These are phyloP conservation scores for Nakazawaea holstii DNA, from an alignment of 805 yeast species.

Conservation along the genomic window DNA sequence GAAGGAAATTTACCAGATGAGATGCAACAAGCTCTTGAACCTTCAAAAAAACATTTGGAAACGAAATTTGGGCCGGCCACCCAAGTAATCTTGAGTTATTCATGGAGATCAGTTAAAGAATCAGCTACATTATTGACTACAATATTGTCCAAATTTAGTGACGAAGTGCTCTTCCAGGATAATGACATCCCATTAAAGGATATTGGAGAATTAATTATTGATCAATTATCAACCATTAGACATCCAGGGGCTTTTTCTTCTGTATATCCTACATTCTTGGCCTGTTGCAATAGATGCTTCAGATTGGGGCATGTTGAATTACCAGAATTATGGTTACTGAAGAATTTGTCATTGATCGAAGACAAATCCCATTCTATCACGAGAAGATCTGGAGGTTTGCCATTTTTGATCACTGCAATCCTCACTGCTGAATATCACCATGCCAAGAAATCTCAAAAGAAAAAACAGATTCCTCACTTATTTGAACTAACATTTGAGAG, in stretches of 20 bases:
- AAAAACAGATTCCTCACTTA: conserved; percentile 23
- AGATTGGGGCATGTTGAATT: conserved; percentile 26
- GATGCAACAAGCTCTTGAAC: conserved; percentile 30
- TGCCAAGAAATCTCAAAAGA: conserved; percentile 1
- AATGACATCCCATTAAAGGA: conserved; percentile 17
- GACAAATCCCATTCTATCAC: conserved; percentile 66
- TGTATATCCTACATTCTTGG: conserved; percentile 73
- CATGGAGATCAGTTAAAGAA: conserved; percentile 84
- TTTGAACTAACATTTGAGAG: conserved; percentile 44
- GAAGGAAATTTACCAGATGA: conserved; percentile 56
- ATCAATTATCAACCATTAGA: conserved; percentile 66
- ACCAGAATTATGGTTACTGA: conserved; percentile 54
- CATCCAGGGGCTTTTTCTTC: conserved; percentile 94
- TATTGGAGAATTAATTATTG: conserved; percentile 52
- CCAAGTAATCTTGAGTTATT: conserved; percentile 54
- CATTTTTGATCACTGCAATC: conserved; percentile 70
- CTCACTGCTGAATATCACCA: conserved; percentile 42
- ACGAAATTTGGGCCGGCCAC: conserved; percentile 28
- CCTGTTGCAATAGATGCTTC: conserved; percentile 56
- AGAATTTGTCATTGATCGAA: conserved; percentile 47
- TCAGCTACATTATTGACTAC: conserved; percentile 50
- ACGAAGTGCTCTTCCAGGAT: conserved; percentile 18
- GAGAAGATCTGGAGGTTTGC: conserved; percentile 90
- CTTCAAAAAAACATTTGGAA: conserved; percentile 25
- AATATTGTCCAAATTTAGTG: conserved; percentile 30